Evolutionary conservation across 2,329 filamentous ascomycete genomes (phyloP).

Genomic region (Corinectria fuckeliana): DNA sequence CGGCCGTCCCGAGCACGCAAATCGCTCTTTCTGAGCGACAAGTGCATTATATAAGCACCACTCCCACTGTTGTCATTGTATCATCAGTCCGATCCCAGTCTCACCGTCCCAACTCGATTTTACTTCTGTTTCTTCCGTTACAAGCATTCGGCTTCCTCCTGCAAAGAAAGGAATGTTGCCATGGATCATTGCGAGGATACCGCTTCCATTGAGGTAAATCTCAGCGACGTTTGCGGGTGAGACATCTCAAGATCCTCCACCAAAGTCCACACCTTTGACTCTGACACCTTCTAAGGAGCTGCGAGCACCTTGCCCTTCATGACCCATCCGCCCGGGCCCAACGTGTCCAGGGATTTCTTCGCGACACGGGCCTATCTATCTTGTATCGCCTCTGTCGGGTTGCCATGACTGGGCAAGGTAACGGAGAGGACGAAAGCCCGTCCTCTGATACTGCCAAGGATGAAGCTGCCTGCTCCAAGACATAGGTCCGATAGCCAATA

Average conservation of each 20-base stretch:
- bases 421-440: neutral
- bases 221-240: neutral
- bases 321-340: neutral
- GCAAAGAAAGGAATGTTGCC: neutral
- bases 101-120: neutral
- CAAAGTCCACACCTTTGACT: neutral
- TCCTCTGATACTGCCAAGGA: neutral
- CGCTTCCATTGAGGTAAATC: neutral
- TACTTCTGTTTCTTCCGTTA: neutral
- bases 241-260: neutral
- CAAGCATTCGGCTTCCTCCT: neutral
- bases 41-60: neutral
- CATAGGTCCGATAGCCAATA: neutral
- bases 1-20: too few relatives aligned
- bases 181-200: neutral
- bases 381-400: neutral
- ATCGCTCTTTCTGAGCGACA: neutral
- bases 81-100: neutral
- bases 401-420: neutral
- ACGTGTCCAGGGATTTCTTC: neutral
- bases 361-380: neutral
- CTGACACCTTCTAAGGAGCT: neutral
- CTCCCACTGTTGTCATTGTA: neutral
- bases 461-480: neutral
- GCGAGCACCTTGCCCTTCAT: neutral